These are phyloP conservation scores for Berkeleyomyces basicola DNA, from an alignment of 2,329 filamentous ascomycete genomes.

Conservation along the genomic window DNA sequence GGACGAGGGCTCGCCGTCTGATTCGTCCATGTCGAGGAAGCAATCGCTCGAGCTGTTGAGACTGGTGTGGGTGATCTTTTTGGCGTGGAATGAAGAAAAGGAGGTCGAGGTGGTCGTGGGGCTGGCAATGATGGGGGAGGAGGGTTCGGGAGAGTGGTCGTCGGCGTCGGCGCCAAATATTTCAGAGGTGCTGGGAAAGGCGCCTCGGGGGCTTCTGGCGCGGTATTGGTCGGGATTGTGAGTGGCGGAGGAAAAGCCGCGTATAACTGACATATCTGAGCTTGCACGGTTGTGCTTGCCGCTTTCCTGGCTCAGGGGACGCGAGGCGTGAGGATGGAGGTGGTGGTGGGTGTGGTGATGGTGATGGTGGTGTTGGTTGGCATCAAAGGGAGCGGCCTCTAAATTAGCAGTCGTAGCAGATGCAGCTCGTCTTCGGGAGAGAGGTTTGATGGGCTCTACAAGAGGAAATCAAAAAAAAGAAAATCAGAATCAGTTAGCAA, in stretches of 20 bases:
- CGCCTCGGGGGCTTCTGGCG: constrained; percentile 29
- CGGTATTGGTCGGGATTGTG: constrained; percentile 25
- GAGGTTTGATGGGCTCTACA: constrained; percentile 16
- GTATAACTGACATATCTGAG: constrained; percentile 49
- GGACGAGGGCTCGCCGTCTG: constrained; percentile 42
- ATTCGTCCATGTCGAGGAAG: constrained; percentile 54
- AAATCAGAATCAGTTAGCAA: constrained; percentile 10
- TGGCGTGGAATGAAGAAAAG: constrained; percentile 9
- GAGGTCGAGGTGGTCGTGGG: constrained; percentile 4
- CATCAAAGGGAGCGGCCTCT: constrained; percentile 32
- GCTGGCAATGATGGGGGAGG: neutral
- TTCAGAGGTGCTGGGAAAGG: constrained; percentile 21
- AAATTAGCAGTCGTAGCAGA: constrained; percentile 38
- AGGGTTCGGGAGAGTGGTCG: constrained; percentile 1
- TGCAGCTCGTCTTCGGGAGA: constrained; percentile 38
- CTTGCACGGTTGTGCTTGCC: constrained; percentile 54
- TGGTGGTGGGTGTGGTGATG: no score
- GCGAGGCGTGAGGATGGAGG: constrained; percentile 17
- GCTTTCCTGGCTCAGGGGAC: constrained; percentile 38
- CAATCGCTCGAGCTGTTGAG: constrained; percentile 34
- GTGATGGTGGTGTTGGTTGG: constrained; percentile 19
- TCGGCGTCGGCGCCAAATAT: constrained; percentile 23
- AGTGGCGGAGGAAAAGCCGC: constrained; percentile 34
- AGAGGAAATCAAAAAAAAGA: constrained; percentile 11
- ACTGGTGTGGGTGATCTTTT: constrained; percentile 32